Evolutionary conservation across 805 yeast species (phyloP), one percentile per base, ranked within the genome.

Genomic region (Zygotorulaspora chibaensis): DNA sequence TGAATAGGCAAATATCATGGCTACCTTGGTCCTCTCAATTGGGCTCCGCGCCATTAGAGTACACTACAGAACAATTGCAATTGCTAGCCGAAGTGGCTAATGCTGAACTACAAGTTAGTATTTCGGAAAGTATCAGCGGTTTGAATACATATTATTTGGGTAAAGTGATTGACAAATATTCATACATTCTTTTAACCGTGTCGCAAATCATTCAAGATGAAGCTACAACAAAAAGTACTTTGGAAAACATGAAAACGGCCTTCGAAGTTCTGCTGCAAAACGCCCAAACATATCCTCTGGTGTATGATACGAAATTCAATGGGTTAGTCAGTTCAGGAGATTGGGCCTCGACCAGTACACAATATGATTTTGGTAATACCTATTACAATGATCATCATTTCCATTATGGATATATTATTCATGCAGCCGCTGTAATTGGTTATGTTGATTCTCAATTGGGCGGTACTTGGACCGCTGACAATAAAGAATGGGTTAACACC

Each of bases 371-470:
- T 61, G 95, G 95, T 38, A 76, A 83, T 61, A 77, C 85, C 18
- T 84, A 77, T 62, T 87, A 86, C 66, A 86, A 87, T 55, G 95
- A 87, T 58, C 95, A 87, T 57, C 93, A 87, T 61, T 87, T 86
- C 75, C 95, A 87, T 62, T 87, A 84, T 58, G 93, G 93, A 9
- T 87, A 86, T 64, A 83, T 80, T 54, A 74, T 87, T 39, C 90
- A 86, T 61, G 85, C 95, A 1, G 95, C 95, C 5, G 89, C 95
- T 1, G 70, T 84, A 16, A 76, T 86, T 38, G 90, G 83, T n/a
- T 63, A 78, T 45, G 78, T 82, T 13, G 95, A 87, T 35, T 34
- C 42, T 9, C 43, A 47, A 37, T 42, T 43, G 23, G 47, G 47
- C 16, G 80, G 81, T 8, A 58, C 67, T 1, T 83, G 85, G 81